A percentile compares a stretch with the other conserved stretches of the same genome.
These are phyloP conservation scores for Geotrichum siamense DNA, from an alignment of 1,139 yeast species.

Conservation along the genomic window DNA sequence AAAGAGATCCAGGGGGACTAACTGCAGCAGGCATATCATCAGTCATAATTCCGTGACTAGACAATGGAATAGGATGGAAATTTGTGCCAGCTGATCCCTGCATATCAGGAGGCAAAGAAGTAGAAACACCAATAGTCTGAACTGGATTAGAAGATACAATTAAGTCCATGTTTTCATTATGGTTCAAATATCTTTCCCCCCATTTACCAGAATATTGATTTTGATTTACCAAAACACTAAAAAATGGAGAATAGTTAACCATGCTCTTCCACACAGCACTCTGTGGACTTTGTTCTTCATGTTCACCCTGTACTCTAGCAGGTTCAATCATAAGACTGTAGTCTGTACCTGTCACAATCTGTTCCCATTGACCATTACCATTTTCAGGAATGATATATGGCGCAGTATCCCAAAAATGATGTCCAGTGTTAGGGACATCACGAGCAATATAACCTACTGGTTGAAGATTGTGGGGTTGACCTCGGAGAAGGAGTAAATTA, in stretches of 20 bases:
- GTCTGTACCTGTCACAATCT: conserved; percentile 23
- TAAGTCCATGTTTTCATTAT: conserved; percentile 10
- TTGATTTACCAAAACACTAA: conserved; percentile 28
- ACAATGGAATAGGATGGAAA: too few relatives aligned
- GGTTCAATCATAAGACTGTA: conserved; percentile 33
- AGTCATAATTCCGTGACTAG: background rate
- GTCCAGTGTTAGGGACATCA: conserved; percentile 29
- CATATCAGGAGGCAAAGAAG: background rate
- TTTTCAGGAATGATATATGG: conserved; percentile 13
- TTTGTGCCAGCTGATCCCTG: too few relatives aligned
- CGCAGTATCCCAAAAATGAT: conserved; percentile 30
- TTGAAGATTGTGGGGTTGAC: conserved; percentile 24
- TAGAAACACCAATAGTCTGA: conserved; percentile 7
- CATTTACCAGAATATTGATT: conserved; percentile 23
- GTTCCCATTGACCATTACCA: conserved; percentile 1
- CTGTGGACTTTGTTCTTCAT: conserved; percentile 8
- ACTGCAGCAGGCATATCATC: background rate
- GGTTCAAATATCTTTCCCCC: conserved; percentile 18
- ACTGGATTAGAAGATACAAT: conserved; percentile 18
- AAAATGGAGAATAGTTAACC: conserved; percentile 31
- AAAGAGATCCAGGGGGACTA: background rate
- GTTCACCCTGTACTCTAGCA: background rate
- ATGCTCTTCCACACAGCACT: conserved; percentile 22
- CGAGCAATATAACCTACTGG: conserved; percentile 29
- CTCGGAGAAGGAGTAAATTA: conserved; percentile 29